Conservation (phyloP, 495 filamentous ascomycete genomes). For the Neurospora intermedia region DNA sequence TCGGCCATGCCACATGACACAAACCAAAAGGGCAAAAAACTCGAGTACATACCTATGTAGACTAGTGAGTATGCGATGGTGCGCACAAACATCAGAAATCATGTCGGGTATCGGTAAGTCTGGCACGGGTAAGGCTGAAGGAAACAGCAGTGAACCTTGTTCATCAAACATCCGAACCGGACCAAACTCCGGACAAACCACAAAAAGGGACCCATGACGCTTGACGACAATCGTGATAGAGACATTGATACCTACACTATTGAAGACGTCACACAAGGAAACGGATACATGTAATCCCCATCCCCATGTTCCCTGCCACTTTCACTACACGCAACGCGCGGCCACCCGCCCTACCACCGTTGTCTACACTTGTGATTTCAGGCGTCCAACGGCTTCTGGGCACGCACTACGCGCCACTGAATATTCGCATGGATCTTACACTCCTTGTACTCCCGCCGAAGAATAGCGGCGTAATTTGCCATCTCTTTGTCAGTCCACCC, state of each 20-base stretch:
- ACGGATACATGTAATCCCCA: background rate
- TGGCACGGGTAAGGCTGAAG: background rate
- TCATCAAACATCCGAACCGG: background rate
- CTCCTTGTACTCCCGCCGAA: slow-evolving; percentile 23
- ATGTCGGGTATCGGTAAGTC: too few relatives aligned
- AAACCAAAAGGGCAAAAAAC: too few relatives aligned
- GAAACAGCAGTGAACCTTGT: background rate
- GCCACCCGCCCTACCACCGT: background rate
- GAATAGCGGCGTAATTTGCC: slow-evolving; percentile 21
- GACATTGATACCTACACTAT: background rate
- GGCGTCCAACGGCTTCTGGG: background rate
- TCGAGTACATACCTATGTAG: too few relatives aligned
- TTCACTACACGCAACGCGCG: background rate
- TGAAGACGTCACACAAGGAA: background rate
- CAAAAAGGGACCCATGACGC: background rate
- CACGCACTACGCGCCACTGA: background rate
- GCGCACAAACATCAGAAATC: too few relatives aligned
- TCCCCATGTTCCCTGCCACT: background rate
- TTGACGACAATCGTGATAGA: background rate
- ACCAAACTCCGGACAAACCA: background rate
- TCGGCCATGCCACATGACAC: background rate
- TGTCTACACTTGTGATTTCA: background rate
- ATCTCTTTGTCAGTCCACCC: slow-evolving; percentile 27
- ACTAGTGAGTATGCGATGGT: too few relatives aligned
- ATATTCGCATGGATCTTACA: slow-evolving; percentile 13